Conservation (phyloP, 495 filamentous ascomycete genomes). For the Platismatia glauca region DNA sequence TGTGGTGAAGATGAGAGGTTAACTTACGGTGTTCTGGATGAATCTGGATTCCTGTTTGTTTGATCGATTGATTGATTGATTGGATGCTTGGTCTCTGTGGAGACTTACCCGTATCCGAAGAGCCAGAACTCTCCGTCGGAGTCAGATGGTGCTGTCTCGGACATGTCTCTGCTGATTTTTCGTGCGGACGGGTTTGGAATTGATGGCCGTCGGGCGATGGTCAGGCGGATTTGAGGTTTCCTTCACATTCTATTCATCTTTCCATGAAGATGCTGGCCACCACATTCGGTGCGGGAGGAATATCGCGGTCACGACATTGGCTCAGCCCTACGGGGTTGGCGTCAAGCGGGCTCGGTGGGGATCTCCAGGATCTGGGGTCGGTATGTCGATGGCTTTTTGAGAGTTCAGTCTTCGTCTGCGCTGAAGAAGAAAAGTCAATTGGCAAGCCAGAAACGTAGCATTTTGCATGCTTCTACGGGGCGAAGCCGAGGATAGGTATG, state of each 20-base stretch:
- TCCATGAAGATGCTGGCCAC: too few relatives aligned
- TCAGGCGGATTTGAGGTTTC: neutral
- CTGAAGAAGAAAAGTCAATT: neutral
- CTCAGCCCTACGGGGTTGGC: neutral
- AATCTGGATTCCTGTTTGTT: too few relatives aligned
- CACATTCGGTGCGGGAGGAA: too few relatives aligned
- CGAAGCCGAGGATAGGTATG: neutral
- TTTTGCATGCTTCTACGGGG: neutral
- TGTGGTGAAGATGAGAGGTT: conserved; percentile 28
- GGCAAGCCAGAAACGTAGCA: neutral
- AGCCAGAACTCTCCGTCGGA: conserved; percentile 65
- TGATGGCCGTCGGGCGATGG: neutral
- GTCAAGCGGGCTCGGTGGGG: too few relatives aligned
- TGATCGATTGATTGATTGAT: too few relatives aligned
- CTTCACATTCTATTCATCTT: too few relatives aligned
- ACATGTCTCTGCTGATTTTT: neutral
- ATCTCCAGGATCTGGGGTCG: too few relatives aligned
- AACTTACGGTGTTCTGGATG: neutral
- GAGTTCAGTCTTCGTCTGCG: neutral
- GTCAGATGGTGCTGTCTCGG: neutral
- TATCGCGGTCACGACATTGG: neutral
- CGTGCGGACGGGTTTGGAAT: neutral
- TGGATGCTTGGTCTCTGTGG: neutral
- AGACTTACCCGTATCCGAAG: conserved; percentile 78
- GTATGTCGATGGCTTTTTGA: neutral